phyloP scores from a whole-genome alignment of 129 eudicot genomes.

The Artemisia tridentata region DNA sequence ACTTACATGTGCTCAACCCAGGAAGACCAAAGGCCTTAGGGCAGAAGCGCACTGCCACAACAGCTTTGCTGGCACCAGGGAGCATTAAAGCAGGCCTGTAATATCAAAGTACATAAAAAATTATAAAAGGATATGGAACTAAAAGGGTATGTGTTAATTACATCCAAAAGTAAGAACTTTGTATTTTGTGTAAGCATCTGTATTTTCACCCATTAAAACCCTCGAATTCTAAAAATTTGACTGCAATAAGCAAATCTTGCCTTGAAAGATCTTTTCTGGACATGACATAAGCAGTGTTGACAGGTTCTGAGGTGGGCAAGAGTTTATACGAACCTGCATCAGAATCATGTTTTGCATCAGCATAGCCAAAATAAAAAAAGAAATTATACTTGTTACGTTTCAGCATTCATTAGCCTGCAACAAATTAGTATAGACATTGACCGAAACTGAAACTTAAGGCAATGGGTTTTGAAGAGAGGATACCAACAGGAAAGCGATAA shows the following conservation, averaged over 20 bases:
- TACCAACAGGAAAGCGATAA: not conserved
- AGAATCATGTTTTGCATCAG: slow-evolving; percentile 7
- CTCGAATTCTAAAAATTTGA: not conserved
- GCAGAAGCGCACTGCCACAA: slow-evolving; percentile 96
- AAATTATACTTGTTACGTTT: not conserved
- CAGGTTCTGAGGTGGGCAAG: slow-evolving; percentile 67
- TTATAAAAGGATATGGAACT: not conserved
- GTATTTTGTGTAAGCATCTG: too few relatives aligned
- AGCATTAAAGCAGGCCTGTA: slow-evolving; percentile 93
- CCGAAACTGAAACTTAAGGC: not conserved
- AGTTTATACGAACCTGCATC: slow-evolving; percentile 74
- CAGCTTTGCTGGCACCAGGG: slow-evolving; percentile 97
- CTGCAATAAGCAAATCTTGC: slow-evolving; percentile 37
- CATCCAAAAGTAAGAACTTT: not conserved
- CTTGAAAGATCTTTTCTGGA: slow-evolving; percentile 94
- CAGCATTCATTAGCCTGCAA: slow-evolving; percentile 1
- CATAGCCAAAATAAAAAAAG: not conserved
- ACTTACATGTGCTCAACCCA: slow-evolving; percentile 53
- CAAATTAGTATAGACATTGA: slow-evolving; percentile 1
- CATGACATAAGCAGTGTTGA: slow-evolving; percentile 75
- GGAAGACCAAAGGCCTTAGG: slow-evolving; percentile 66
- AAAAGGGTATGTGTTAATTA: not conserved
- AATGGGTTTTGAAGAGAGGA: not conserved
- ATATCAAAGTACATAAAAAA: slow-evolving; percentile 19
- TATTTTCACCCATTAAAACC: too few relatives aligned